These are phyloP conservation scores for Ganoderma sp. DNA, from an alignment of 1,284 basidiomycete species.

Conservation along the genomic window DNA sequence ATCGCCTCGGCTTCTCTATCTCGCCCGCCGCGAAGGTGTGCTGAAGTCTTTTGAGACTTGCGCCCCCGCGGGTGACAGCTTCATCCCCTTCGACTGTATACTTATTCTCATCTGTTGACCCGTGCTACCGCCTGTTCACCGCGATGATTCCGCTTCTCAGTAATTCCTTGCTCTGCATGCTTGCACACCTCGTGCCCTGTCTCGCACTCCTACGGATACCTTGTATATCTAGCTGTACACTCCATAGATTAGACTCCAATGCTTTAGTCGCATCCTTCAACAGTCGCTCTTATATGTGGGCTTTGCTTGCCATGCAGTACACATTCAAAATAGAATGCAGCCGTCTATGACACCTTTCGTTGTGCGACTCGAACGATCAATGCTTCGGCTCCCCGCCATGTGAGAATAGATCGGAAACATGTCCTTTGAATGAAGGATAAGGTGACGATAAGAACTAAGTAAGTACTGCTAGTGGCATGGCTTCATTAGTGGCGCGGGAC, in stretches of 20 bases:
- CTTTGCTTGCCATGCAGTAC: neutral
- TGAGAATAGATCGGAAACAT: neutral
- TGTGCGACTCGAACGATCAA: neutral
- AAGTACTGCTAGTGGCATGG: neutral
- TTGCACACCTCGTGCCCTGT: neutral
- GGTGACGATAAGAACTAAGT: neutral
- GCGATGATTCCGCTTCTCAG: conserved; percentile 2
- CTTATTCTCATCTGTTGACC: neutral
- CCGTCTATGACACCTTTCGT: neutral
- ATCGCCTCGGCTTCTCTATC: conserved; percentile 49
- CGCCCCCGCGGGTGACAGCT: no score
- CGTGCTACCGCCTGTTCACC: neutral
- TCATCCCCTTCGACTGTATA: no score
- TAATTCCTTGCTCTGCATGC: neutral
- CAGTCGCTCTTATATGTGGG: neutral
- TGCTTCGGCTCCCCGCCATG: no score
- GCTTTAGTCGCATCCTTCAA: neutral
- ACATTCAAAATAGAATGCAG: neutral
- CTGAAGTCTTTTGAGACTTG: neutral
- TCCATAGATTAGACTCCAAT: neutral
- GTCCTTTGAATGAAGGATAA: neutral
- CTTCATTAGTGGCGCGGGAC: neutral
- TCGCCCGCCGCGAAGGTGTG: neutral
- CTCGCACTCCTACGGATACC: neutral
- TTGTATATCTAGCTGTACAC: conserved; percentile 9